phyloP scores from a whole-genome alignment of 129 eudicot species.

The Escallonia rubra region DNA sequence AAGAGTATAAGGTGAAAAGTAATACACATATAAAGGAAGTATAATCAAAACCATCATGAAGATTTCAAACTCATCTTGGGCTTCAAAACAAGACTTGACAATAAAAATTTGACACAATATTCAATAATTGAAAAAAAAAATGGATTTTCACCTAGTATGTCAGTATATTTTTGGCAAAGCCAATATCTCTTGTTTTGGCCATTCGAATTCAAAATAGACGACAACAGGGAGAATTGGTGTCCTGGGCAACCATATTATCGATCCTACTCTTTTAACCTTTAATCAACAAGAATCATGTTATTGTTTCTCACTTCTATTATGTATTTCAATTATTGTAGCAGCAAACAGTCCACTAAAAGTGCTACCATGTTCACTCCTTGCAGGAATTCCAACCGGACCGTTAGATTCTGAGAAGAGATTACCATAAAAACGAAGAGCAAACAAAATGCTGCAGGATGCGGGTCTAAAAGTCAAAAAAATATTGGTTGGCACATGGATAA shows the following conservation, averaged over 20 bases:
- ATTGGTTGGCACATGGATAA: background rate
- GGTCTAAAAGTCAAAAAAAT: background rate
- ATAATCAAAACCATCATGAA: too few species aligned
- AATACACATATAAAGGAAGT: background rate
- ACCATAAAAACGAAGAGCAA: constrained; percentile 1
- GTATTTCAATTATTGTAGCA: background rate
- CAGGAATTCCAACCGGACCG: background rate
- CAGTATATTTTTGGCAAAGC: too few species aligned
- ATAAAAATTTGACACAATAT: too few species aligned
- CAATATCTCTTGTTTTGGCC: too few species aligned
- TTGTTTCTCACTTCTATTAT: background rate
- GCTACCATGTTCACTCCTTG: background rate
- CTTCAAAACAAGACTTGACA: too few species aligned
- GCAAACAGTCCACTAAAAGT: background rate
- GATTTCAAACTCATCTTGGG: too few species aligned
- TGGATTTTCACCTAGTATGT: too few species aligned
- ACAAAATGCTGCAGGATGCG: background rate
- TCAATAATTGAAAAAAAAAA: too few species aligned
- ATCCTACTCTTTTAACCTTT: background rate
- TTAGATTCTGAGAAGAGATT: background rate
- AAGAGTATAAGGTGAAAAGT: background rate
- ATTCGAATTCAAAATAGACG: too few species aligned
- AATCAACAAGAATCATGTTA: background rate
- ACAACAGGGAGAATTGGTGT: too few species aligned
- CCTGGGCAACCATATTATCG: background rate